These are phyloP conservation scores for Hygrophila difformis DNA, from an alignment of 257 asterid species.

Conservation along the genomic window DNA sequence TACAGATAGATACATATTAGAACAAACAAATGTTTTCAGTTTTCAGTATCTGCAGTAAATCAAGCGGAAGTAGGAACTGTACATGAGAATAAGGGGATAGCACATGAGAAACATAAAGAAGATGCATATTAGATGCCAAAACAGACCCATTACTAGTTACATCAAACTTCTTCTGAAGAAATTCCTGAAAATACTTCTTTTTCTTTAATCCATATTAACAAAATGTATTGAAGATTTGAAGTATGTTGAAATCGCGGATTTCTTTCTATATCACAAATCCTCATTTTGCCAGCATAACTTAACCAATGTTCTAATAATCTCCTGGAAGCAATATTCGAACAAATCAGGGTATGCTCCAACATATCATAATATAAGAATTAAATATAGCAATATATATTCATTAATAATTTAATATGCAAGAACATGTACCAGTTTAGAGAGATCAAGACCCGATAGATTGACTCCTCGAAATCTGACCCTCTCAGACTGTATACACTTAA, in stretches of 20 bases:
- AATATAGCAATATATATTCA: too few species aligned
- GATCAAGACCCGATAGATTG: conserved; percentile 89
- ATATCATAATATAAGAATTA: too few species aligned
- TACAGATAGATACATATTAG: background rate
- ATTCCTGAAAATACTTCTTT: conserved; percentile 6
- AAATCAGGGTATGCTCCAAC: background rate
- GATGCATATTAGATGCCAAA: conserved; percentile 5
- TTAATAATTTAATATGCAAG: too few species aligned
- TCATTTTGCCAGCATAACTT: too few species aligned
- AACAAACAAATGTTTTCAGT: background rate
- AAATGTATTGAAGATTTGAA: too few species aligned
- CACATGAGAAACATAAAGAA: background rate
- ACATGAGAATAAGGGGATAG: conserved; percentile 4
- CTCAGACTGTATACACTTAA: conserved; percentile 88
- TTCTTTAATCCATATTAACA: too few species aligned
- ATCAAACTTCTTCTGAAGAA: conserved; percentile 4
- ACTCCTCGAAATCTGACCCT: conserved; percentile 90
- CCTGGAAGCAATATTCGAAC: too few species aligned
- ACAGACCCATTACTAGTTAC: too few species aligned
- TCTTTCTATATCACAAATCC: too few species aligned
- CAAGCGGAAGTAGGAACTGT: background rate
- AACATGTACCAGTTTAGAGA: conserved; percentile 68
- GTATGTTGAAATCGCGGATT: too few species aligned
- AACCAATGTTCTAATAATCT: too few species aligned
- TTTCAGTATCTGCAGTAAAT: background rate